phyloP scores from a whole-genome alignment of 805 yeast species.

The Kuraishia hungarica region DNA sequence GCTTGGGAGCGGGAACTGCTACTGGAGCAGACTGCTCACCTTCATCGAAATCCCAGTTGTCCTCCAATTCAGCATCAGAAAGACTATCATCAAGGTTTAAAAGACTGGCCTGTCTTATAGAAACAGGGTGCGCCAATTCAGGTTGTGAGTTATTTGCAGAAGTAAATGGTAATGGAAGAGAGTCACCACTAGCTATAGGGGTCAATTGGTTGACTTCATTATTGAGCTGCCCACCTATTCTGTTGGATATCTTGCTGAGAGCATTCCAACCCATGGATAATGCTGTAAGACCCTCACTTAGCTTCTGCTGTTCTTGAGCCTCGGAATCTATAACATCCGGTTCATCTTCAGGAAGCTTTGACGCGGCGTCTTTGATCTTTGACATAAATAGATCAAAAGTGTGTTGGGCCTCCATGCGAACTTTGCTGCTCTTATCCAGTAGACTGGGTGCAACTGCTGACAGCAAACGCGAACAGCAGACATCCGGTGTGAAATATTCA shows the following conservation, averaged over 20 bases:
- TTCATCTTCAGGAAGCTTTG: conserved; percentile 20
- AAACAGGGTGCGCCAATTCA: neutral
- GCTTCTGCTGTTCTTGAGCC: conserved; percentile 7
- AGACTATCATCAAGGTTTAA: conserved; percentile 8
- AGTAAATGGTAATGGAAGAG: conserved; percentile 1
- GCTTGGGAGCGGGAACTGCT: neutral
- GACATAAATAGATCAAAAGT: conserved; percentile 56
- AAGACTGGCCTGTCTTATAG: neutral
- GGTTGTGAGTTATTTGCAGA: neutral
- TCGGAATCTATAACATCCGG: conserved; percentile 17
- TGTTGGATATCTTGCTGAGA: conserved; percentile 2
- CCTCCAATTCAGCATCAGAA: conserved; percentile 15
- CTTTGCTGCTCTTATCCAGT: conserved; percentile 63
- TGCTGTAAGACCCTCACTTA: conserved; percentile 9
- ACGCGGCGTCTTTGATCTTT: conserved; percentile 41
- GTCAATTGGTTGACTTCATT: conserved; percentile 4
- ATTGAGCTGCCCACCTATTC: conserved; percentile 4
- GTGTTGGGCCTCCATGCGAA: conserved; percentile 63
- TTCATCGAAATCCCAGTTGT: conserved; percentile 22
- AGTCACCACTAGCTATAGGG: neutral
- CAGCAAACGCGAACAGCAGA: conserved; percentile 70
- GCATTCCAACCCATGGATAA: conserved; percentile 16
- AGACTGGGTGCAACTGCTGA: conserved; percentile 82
- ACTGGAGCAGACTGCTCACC: conserved; percentile 8
- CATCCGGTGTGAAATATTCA: conserved; percentile 61